Base-by-base conservation (phyloP, 2,329 filamentous ascomycete genomes). In the Eurotiales sp. region DNA sequence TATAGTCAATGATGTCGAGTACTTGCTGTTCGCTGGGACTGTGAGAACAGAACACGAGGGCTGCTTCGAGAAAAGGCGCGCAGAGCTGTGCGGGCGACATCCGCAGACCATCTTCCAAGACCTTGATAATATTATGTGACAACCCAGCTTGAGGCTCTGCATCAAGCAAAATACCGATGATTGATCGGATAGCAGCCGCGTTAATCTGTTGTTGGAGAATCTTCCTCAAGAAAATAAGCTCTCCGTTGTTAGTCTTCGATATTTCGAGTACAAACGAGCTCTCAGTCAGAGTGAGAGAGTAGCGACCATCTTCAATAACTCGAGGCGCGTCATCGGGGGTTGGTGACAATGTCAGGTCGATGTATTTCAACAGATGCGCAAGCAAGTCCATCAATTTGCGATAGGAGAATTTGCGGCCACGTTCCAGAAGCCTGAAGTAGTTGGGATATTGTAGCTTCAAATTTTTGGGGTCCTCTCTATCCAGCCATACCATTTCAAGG, bases 131-230 rank as follows among this genome's bases (percentile, higher is more conserved):
- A 40, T 74, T 70, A 0, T 65, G 58, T 30, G 67, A 56, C 22
- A 69, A 44, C 39, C 83, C 80, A 65, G 83, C 75, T 6, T 70
- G 59, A 0, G 72, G 65, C 50, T 79, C 77, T 17, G 78, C 64
- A n/a, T 72, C 67, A 37, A 87, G 68, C 30, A 90, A 72, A 3
- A 76, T 72, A 32, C 67, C 68, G 44, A 90, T 64, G 47, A 90
- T 85, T 11, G 68, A 71, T 45, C 78, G 73, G 1, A 79, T 82
- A 2, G 73, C 72, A 1, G 62, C 56, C 0, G 68, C 65, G 49
- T 82, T 83, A 60, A 85, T 80, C 55, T 85, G 78, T 44, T 86
- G 74, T 17, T 74, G 72, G 23, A 90, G 73, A 22, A 90, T 73
- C 63, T 86, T 88, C 61, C 84, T 82, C 21, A 86, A 64, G 47